Conservation (phyloP, 768 basidiomycete genomes). For the Leccinum pellstonianum region DNA sequence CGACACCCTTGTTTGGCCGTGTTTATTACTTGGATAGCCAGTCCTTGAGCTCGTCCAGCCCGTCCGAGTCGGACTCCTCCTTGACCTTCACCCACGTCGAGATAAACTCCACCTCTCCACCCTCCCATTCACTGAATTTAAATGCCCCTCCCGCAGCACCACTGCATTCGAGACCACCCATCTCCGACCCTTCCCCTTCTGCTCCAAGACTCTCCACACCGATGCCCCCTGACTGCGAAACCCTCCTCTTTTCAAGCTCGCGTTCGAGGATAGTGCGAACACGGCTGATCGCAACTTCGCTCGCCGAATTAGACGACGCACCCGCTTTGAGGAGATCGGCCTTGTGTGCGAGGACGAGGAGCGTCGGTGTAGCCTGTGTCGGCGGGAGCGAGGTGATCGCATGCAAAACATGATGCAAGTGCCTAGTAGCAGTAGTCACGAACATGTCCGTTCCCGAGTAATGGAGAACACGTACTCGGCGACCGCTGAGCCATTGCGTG, state of each 20-base stretch:
- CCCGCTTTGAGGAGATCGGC: conserved; percentile 60
- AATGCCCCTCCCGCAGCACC: conserved; percentile 54
- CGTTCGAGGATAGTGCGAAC: conserved; percentile 79
- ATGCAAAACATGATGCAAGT: conserved; percentile 71
- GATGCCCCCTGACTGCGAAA: conserved; percentile 61
- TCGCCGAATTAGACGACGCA: conserved; percentile 32
- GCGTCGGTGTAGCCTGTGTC: conserved; percentile 55
- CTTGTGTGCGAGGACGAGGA: conserved; percentile 77
- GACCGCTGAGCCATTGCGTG: conserved; percentile 68
- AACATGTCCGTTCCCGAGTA: background rate
- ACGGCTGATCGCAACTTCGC: conserved; percentile 61
- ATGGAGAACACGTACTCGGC: conserved; percentile 65
- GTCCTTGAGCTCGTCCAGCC: conserved; percentile 43
- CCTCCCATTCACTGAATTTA: conserved; percentile 81
- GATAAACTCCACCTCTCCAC: conserved; percentile 70
- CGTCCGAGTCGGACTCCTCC: conserved; percentile 34
- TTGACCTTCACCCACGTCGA: conserved; percentile 51
- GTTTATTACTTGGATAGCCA: conserved; percentile 50
- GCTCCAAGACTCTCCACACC: conserved; percentile 73
- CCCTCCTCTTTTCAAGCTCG: conserved; percentile 76
- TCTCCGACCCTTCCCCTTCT: conserved; percentile 60
- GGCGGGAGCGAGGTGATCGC: conserved; percentile 71
- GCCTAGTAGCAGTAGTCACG: conserved; percentile 40
- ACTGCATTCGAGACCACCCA: conserved; percentile 74
- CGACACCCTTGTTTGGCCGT: conserved; percentile 25